A percentile compares a stretch with the other conserved stretches of the same genome.
These are phyloP conservation scores for Arthrinium phaeospermum DNA, from an alignment of 2,329 filamentous ascomycete genomes.

Conservation along the genomic window DNA sequence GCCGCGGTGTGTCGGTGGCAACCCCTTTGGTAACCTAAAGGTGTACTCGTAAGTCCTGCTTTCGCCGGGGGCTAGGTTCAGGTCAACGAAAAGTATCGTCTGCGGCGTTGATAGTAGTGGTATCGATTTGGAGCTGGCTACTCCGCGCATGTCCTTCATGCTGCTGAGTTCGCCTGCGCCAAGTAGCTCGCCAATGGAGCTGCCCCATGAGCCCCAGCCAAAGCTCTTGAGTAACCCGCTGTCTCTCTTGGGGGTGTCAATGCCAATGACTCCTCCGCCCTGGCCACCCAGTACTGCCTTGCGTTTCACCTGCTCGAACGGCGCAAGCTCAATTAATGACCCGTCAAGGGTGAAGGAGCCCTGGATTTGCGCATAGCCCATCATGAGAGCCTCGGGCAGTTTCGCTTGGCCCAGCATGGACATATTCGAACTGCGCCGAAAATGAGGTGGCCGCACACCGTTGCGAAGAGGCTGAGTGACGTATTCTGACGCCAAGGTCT, in stretches of 20 bases:
- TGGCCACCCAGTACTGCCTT: slow-evolving; percentile 90
- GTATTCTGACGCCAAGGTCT: slow-evolving; percentile 92
- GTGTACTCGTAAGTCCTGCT: slow-evolving; percentile 86
- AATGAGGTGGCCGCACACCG: slow-evolving; percentile 48
- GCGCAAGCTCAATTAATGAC: slow-evolving; percentile 84
- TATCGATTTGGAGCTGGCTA: slow-evolving; percentile 84
- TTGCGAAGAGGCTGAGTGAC: slow-evolving; percentile 57
- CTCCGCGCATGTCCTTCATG: slow-evolving; percentile 93
- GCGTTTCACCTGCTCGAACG: slow-evolving; percentile 94
- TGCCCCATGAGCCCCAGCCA: slow-evolving; percentile 87
- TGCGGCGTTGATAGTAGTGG: slow-evolving; percentile 94
- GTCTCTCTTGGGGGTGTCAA: slow-evolving; percentile 75
- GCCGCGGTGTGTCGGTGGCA: slow-evolving; percentile 91
- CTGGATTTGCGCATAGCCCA: slow-evolving; percentile 95
- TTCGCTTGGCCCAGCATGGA: slow-evolving; percentile 48
- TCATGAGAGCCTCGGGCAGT: slow-evolving; percentile 84
- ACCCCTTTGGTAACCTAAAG: slow-evolving; percentile 82
- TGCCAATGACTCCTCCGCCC: slow-evolving; percentile 82
- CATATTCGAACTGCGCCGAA: slow-evolving; percentile 54
- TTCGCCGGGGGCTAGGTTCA: slow-evolving; percentile 86
- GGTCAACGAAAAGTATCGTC: slow-evolving; percentile 92
- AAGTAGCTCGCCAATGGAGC: slow-evolving; percentile 86
- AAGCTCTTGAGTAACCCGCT: slow-evolving; percentile 83
- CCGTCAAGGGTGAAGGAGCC: slow-evolving; percentile 92
- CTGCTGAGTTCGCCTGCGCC: slow-evolving; percentile 87